Conservation (phyloP, 2,329 filamentous ascomycete genomes). For the Ceratocystis diversiconidia region DNA sequence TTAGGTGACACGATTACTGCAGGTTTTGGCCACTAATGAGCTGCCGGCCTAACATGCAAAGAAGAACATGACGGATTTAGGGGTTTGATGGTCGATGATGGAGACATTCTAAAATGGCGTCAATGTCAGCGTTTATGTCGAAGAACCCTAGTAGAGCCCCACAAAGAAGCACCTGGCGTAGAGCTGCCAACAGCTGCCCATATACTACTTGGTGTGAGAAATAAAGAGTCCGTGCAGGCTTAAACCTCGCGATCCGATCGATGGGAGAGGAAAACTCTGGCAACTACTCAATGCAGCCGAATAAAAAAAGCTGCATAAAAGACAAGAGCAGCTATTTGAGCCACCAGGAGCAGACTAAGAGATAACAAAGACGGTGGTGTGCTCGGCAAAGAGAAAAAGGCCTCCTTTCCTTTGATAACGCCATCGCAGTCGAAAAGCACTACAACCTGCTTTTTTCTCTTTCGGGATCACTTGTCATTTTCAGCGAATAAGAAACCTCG, state of each 20-base stretch:
- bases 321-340: not conserved
- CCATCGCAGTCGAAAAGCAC: conserved; percentile 3
- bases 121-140: not conserved
- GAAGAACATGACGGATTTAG: no score
- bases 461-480: not conserved
- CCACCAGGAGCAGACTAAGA: not conserved
- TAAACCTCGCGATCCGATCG: not conserved
- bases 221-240: no score
- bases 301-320: not conserved
- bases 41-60: no score
- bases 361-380: not conserved
- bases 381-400: not conserved
- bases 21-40: no score
- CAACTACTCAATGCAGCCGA: not conserved
- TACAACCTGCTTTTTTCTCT: not conserved
- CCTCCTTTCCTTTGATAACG: not conserved
- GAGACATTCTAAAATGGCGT: not conserved
- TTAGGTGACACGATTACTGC: not conserved
- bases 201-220: not conserved
- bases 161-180: not conserved
- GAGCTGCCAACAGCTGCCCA: not conserved
- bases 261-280: not conserved
- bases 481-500: not conserved
- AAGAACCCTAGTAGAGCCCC: not conserved
- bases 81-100: not conserved